These are phyloP conservation scores for Myxozyma neotropica DNA, from an alignment of 805 yeast species.

Conservation along the genomic window DNA sequence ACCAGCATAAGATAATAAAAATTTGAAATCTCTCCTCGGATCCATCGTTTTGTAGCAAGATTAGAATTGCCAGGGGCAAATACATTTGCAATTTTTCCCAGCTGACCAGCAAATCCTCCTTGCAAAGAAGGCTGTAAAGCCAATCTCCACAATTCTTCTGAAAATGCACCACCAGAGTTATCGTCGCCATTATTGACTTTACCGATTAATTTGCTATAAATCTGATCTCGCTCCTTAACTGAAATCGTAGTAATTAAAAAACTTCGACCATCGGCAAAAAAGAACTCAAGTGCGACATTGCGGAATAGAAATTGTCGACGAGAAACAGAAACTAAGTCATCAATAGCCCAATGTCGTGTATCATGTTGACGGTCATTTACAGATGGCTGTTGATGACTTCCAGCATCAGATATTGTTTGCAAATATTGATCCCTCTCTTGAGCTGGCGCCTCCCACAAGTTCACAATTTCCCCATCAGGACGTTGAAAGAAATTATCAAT, in stretches of 20 bases:
- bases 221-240: slow-evolving; percentile 56
- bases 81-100: slow-evolving; percentile 52
- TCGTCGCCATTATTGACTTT: slow-evolving; percentile 48
- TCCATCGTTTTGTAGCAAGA: slow-evolving; percentile 70
- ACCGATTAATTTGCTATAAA: slow-evolving; percentile 53
- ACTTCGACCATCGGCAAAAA: slow-evolving; percentile 73
- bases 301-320: slow-evolving; percentile 75
- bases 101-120: slow-evolving; percentile 38
- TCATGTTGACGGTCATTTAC: slow-evolving; percentile 27
- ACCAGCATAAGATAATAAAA: slow-evolving; percentile 78
- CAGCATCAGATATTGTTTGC: slow-evolving; percentile 56
- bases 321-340: slow-evolving; percentile 62
- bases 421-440: slow-evolving; percentile 68
- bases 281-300: slow-evolving; percentile 79
- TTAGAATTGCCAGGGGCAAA: slow-evolving; percentile 46
- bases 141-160: slow-evolving; percentile 31
- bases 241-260: slow-evolving; percentile 66
- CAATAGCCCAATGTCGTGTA: slow-evolving; percentile 55
- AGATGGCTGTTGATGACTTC: slow-evolving; percentile 39
- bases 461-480: slow-evolving; percentile 58
- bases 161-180: slow-evolving; percentile 38
- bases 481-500: slow-evolving; percentile 67
- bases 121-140: slow-evolving; percentile 32
- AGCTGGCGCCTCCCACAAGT: slow-evolving; percentile 65
- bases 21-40: slow-evolving; percentile 74